Evolutionary conservation across 139 green algal species (phyloP).

Genomic region (Picocystis salinarum): DNA sequence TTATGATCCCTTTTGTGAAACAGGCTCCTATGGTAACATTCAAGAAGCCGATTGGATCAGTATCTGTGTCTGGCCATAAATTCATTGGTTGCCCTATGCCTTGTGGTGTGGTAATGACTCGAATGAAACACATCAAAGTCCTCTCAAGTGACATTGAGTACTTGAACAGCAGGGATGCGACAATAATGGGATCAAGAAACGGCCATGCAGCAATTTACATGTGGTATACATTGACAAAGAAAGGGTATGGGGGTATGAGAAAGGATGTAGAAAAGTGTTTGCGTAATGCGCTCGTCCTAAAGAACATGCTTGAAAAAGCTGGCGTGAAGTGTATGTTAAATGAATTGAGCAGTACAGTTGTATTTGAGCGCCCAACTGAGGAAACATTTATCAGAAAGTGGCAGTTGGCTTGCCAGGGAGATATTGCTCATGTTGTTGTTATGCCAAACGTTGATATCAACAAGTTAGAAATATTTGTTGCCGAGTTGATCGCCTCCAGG

Average conservation of each 20-base stretch:
- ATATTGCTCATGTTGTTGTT: slow-evolving; percentile 91
- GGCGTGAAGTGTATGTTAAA: slow-evolving; percentile 81
- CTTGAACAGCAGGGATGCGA: slow-evolving; percentile 79
- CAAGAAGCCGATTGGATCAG: slow-evolving; percentile 82
- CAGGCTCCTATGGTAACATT: slow-evolving; percentile 82
- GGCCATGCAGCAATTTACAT: slow-evolving; percentile 90
- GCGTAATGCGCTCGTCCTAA: slow-evolving; percentile 68
- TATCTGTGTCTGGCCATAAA: slow-evolving; percentile 85
- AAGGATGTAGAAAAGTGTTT: slow-evolving; percentile 84
- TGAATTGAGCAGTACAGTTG: slow-evolving; percentile 54
- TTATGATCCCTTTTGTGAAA: slow-evolving; percentile 23
- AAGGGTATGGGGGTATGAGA: slow-evolving; percentile 69
- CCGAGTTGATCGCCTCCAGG: too few relatives aligned
- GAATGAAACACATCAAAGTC: slow-evolving; percentile 29
- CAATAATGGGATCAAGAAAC: slow-evolving; percentile 92
- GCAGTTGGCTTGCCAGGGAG: slow-evolving; percentile 83
- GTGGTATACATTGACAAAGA: slow-evolving; percentile 84
- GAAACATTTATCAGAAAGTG: slow-evolving; percentile 80
- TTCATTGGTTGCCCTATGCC: slow-evolving; percentile 83
- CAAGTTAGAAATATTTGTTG: too few relatives aligned
- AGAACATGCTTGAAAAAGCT: slow-evolving; percentile 42
- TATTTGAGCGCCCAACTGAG: slow-evolving; percentile 76
- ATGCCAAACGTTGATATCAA: too few relatives aligned
- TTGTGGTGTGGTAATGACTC: slow-evolving; percentile 76
- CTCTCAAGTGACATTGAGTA: slow-evolving; percentile 75